Evolutionary conservation across 2,329 filamentous ascomycete species (phyloP).

Genomic region (Ceratocystis diversiconidia): DNA sequence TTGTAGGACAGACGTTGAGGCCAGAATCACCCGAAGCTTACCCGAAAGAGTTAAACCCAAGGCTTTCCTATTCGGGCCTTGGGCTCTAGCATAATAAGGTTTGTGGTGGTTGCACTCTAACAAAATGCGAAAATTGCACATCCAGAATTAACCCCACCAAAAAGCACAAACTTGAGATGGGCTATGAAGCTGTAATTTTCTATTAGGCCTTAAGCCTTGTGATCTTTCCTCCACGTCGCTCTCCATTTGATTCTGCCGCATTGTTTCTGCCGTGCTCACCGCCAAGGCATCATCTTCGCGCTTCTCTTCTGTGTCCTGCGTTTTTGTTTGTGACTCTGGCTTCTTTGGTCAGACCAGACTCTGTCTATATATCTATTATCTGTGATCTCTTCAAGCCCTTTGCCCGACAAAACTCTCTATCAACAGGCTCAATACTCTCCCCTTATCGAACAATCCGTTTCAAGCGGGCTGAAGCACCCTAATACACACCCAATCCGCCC

Average conservation of each 20-base stretch:
- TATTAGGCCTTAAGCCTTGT: not conserved
- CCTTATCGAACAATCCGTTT: not conserved
- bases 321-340: too few relatives aligned
- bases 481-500: not conserved
- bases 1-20: conserved; percentile 2
- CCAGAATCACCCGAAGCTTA: not conserved
- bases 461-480: not conserved
- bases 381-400: too few relatives aligned
- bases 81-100: not conserved
- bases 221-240: not conserved
- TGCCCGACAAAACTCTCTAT: too few relatives aligned
- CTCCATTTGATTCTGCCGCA: not conserved
- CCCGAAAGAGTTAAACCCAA: not conserved
- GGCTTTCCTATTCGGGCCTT: not conserved
- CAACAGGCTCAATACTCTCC: too few relatives aligned
- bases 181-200: conserved; percentile 4
- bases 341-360: too few relatives aligned
- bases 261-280: not conserved
- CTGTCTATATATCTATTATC: too few relatives aligned
- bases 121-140: not conserved
- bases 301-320: not conserved
- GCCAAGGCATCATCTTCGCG: not conserved
- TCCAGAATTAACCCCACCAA: conserved; percentile 7
- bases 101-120: not conserved
- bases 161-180: conserved; percentile 9